Conservation (phyloP, 768 basidiomycete genomes). For the Suillus placidus region DNA sequence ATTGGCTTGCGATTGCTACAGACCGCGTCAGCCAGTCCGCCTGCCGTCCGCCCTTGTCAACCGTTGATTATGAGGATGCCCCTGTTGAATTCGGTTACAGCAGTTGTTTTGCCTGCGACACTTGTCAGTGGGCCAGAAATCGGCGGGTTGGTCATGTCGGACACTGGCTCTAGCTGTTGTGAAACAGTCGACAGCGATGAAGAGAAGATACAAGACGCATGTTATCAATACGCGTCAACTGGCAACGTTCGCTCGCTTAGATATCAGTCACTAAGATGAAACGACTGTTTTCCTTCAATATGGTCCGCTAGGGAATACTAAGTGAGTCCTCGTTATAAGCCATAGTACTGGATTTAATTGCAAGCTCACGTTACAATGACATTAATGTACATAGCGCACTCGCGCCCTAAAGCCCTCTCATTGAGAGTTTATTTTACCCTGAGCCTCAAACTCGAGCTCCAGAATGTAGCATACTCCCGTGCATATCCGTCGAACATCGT, state of each 20-base stretch:
- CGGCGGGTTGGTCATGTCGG: background rate
- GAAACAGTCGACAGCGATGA: background rate
- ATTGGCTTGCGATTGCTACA: background rate
- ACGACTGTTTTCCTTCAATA: background rate
- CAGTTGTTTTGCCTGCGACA: background rate
- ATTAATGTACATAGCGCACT: background rate
- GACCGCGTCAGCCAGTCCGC: background rate
- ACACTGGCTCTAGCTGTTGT: background rate
- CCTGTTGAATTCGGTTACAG: background rate
- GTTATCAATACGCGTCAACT: background rate
- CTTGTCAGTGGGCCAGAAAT: background rate
- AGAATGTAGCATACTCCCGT: constrained; percentile 77
- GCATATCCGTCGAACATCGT: constrained; percentile 78
- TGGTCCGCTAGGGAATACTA: background rate
- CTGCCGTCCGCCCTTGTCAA: background rate
- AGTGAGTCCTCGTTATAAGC: background rate
- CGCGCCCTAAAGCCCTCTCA: constrained; percentile 80
- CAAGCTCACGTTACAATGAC: background rate
- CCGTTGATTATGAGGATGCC: background rate
- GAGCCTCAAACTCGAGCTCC: constrained; percentile 84
- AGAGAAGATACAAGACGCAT: background rate
- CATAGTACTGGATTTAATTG: background rate
- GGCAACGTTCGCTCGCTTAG: background rate
- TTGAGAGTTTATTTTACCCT: constrained; percentile 82
- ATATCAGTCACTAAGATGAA: background rate